Evolutionary conservation across 805 yeast genomes (phyloP).

Genomic region (Myxozyma kluyveri): DNA sequence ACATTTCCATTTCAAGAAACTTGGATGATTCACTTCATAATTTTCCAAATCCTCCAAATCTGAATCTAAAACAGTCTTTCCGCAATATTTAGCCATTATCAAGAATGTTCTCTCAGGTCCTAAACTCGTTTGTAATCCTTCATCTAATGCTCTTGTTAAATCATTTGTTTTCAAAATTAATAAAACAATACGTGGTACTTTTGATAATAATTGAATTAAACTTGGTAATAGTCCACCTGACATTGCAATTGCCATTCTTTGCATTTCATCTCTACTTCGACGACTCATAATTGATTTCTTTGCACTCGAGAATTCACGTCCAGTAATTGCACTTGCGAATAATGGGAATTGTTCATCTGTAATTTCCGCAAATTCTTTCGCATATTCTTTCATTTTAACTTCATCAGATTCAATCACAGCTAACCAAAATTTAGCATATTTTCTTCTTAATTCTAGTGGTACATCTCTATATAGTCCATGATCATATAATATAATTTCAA

Average conservation of each 20-base stretch:
- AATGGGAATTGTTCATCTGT: slow-evolving; percentile 72
- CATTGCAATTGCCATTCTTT: slow-evolving; percentile 62
- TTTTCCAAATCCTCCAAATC: slow-evolving; percentile 14
- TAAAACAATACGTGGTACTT: slow-evolving; percentile 80
- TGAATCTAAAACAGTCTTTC: slow-evolving; percentile 72
- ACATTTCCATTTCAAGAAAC: neutral
- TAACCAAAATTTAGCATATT: slow-evolving; percentile 90
- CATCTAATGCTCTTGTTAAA: slow-evolving; percentile 84
- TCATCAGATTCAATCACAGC: slow-evolving; percentile 73
- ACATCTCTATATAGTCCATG: slow-evolving; percentile 92
- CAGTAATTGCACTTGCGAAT: slow-evolving; percentile 92
- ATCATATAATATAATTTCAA: slow-evolving; percentile 88
- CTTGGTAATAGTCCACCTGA: slow-evolving; percentile 63
- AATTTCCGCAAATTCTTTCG: slow-evolving; percentile 75
- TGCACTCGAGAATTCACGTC: slow-evolving; percentile 79
- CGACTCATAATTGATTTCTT: slow-evolving; percentile 50
- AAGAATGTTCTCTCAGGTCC: slow-evolving; percentile 86
- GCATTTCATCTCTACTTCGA: slow-evolving; percentile 62
- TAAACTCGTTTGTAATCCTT: slow-evolving; percentile 70
- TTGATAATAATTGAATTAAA: slow-evolving; percentile 72
- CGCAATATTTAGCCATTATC: slow-evolving; percentile 88
- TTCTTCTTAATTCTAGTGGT: slow-evolving; percentile 68
- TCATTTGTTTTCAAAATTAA: slow-evolving; percentile 92
- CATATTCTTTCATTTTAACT: slow-evolving; percentile 65
- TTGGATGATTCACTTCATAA: neutral